Evolutionary conservation across 1,284 basidiomycete species (phyloP).

Genomic region (Rhodotorula mucilaginosa): DNA sequence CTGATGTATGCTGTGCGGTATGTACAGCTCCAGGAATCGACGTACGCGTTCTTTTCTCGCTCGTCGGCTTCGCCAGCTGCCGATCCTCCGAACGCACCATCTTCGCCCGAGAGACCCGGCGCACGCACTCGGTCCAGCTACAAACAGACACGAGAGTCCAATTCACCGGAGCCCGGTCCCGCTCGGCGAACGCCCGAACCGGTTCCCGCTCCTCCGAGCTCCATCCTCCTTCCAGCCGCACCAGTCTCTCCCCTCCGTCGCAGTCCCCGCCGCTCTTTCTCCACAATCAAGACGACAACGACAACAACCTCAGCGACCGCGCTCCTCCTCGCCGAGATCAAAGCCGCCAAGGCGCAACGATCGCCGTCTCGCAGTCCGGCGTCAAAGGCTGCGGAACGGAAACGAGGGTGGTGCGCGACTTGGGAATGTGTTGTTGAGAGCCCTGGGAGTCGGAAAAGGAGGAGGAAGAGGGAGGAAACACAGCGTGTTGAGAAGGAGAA

Average conservation of each 20-base stretch:
- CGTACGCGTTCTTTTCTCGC: not conserved
- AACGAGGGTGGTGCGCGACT: not conserved
- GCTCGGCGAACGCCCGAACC: no score
- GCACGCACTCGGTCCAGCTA: not conserved
- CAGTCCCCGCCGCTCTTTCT: not conserved
- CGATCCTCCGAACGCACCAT: not conserved
- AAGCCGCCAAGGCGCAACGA: not conserved
- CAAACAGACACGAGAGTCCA: not conserved
- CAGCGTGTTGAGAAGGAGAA: no score
- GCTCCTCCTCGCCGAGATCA: constrained; percentile 15
- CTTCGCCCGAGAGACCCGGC: not conserved
- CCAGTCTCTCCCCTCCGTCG: not conserved
- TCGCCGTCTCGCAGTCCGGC: constrained; percentile 3
- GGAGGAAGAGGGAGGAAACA: no score
- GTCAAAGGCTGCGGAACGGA: not conserved
- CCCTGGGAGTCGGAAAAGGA: not conserved
- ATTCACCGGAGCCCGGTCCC: no score
- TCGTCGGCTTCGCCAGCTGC: not conserved
- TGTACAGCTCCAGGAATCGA: constrained; percentile 17
- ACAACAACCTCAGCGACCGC: constrained; percentile 5
- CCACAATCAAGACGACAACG: not conserved
- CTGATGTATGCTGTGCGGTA: no score
- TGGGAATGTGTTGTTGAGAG: constrained; percentile 1
- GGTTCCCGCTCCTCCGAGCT: no score
- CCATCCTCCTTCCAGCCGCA: no score